Evolutionary conservation across 768 basidiomycete species (phyloP), one percentile per base, ranked within the genome.

Genomic region (Hericium erinaceus): DNA sequence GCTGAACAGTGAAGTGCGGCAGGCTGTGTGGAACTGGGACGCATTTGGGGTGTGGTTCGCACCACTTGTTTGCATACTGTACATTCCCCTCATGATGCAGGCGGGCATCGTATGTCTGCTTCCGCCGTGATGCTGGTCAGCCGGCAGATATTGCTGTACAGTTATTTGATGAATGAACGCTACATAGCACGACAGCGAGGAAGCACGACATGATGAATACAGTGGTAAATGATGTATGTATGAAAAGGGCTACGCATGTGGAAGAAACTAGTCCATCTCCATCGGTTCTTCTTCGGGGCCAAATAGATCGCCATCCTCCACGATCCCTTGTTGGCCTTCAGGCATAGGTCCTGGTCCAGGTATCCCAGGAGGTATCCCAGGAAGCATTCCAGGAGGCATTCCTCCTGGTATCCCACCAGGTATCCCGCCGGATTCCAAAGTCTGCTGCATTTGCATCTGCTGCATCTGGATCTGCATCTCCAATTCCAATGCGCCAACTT

Each of bases 31-130:
- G 82, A 76, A 91, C 60, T 93, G 90, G 90, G 77, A 91, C 58
- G 73, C 91, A 24, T 69, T 92, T 10, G 81, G 83, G 1, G 84
- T 85, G 26, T 95, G 91, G 92, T 87, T 90, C 65, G 80, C 85
- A 20, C 91, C 91, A 2, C 85, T 92, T 61, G 73, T 88, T 39
- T 92, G 88, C 67, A 72, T 87, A n/a, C 80, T 92, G 16, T 92
- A 90, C 62, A 73, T 77, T 10, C 90, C 92, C 8, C 73, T 92
- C 24, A 76, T 87, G 51, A 68, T 90, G 61, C 90, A 92, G 69
- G 84, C 83, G 15, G 81, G 77, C 40, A 71, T 88, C 52, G 80
- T 83, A 44, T 63, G 65, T 81, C 20, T 65, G 77, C 54, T 71
- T 6, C 50, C 50, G 18, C 22, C 44, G 22, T 64, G 56, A 55